These are phyloP conservation scores for Meira nashicola DNA, from an alignment of 1,284 basidiomycete genomes.

Conservation along the genomic window DNA sequence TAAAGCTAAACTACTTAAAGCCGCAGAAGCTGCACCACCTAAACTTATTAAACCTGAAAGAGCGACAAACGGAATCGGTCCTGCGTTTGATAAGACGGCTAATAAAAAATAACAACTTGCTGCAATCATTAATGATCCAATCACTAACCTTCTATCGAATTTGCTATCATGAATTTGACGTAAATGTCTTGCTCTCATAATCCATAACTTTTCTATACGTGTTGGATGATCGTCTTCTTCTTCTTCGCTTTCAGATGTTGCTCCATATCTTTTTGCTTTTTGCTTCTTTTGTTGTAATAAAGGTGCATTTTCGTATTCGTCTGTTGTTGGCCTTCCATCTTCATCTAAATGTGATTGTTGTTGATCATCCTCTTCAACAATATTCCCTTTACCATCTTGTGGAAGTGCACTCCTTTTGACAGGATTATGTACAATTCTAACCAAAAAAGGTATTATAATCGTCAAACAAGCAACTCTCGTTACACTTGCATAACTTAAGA, in stretches of 20 bases:
- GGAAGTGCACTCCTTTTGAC: constrained; percentile 18
- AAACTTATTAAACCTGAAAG: constrained; percentile 5
- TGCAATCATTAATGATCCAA: constrained; percentile 16
- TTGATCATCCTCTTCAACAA: not conserved
- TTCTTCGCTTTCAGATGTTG: not conserved
- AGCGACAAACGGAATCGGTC: constrained; percentile 17
- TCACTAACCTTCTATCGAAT: constrained; percentile 36
- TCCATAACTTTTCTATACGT: constrained; percentile 44
- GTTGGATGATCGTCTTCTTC: not conserved
- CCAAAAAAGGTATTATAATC: constrained; percentile 39
- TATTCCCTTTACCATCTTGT: constrained; percentile 13
- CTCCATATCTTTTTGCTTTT: not conserved
- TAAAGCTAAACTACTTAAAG: constrained; percentile 47
- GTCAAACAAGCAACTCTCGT: constrained; percentile 41
- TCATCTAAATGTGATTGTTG: constrained; percentile 6
- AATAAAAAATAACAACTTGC: constrained; percentile 13
- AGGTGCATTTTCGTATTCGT: not conserved
- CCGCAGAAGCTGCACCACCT: constrained; percentile 25
- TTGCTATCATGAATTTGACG: constrained; percentile 49
- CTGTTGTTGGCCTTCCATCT: constrained; percentile 6
- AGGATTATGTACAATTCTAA: constrained; percentile 40
- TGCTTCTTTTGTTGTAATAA: not conserved
- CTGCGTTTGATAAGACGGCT: constrained; percentile 3
- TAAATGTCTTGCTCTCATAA: constrained; percentile 39
- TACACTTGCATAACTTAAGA: constrained; percentile 39